Evolutionary conservation across 179 eudicot genomes (phyloP), one percentile per base, ranked within the genome.

Genomic region (Carnegiea gigantea): DNA sequence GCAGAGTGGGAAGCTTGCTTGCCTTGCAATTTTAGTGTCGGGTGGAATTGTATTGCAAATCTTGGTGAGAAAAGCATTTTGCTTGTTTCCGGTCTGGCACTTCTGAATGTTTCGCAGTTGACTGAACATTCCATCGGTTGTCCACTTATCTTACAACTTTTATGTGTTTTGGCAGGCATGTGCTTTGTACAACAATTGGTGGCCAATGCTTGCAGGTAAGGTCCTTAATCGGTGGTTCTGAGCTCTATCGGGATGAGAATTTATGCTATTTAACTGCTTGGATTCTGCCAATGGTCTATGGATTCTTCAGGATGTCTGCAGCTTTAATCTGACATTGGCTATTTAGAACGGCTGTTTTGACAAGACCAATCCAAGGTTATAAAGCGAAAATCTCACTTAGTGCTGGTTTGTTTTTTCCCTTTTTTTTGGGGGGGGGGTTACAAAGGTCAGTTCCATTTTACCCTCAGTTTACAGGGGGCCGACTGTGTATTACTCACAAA

Each of bases 131-230:
- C 26, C 36, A 17, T 70, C 17, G 46, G 23, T 62, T 76, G 36
- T 40, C 44, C 44, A 40, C 44, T 40, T 40, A 40, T 76, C 75
- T 82, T 73, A 73, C 73, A 49, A 70, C 23, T 24, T 28, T 28
- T 77, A 77, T 15, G 24, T 80, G 38, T 53, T 77, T 9, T 83
- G 77, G 80, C 92, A 95, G 98, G 99, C 99, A 68, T 95, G 99
- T 90, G 99, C 98, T 80, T 84, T 95, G 86, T 95, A 92, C 85
- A 78, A 88, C 79, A 95, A 95, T 81, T 95, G 98, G 99, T 95
- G 99, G 98, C 99, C 99, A 70, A 92, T 95, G 99, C 88, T 95
- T 78, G 77, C 99, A 89, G 97, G 99, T 95, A 84, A 11, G 57
- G 71, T 57, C 59, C 71, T 44, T 0, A 70, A 70, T 68, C 3